Percentiles rank a stretch among this genome's conserved stretches.
phyloP scores from a whole-genome alignment of 2,329 filamentous ascomycete genomes.

The Harringtonia lauricola region DNA sequence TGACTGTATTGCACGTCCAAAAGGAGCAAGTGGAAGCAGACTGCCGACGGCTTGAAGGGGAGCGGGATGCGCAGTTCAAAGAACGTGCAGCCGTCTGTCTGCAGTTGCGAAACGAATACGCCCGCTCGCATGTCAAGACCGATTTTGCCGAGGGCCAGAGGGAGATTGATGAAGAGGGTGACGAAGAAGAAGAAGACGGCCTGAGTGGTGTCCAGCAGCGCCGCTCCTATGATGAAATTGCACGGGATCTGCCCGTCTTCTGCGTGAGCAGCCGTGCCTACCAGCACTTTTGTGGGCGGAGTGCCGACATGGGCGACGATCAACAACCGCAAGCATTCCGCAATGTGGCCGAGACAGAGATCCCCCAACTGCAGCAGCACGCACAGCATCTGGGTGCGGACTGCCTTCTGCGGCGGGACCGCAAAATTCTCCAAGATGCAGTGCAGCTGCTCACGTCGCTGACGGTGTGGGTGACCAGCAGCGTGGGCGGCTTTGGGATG shows the following conservation, averaged over 20 bases:
- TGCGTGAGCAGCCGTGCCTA: conserved; percentile 53
- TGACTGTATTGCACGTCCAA: conserved; percentile 17
- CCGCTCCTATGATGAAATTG: conserved; percentile 48
- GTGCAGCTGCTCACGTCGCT: conserved; percentile 6
- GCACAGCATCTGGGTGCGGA: conserved; percentile 44
- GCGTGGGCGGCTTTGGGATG: conserved; percentile 1
- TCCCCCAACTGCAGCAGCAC: conserved; percentile 47
- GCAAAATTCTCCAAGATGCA: conserved; percentile 38
- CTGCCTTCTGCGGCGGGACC: conserved; percentile 16
- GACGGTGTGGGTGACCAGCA: conserved; percentile 2
- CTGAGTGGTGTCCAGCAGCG: conserved; percentile 33
- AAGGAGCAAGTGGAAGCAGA: conserved; percentile 14
- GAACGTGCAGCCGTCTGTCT: conserved; percentile 33
- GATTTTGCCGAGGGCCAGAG: conserved; percentile 50
- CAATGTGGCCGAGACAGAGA: conserved; percentile 41
- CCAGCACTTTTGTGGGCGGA: conserved; percentile 45
- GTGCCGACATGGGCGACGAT: conserved; percentile 28
- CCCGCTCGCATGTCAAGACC: conserved; percentile 38
- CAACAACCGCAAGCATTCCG: conserved; percentile 33
- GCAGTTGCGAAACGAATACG: conserved; percentile 42
- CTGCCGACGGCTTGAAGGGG: neutral
- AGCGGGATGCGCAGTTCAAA: conserved; percentile 4
- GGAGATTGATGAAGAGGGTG: conserved; percentile 45
- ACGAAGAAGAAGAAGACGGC: conserved; percentile 38
- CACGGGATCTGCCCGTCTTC: conserved; percentile 46